phyloP scores from a whole-genome alignment of 345 rosid species.

The Melaleuca alternifolia region DNA sequence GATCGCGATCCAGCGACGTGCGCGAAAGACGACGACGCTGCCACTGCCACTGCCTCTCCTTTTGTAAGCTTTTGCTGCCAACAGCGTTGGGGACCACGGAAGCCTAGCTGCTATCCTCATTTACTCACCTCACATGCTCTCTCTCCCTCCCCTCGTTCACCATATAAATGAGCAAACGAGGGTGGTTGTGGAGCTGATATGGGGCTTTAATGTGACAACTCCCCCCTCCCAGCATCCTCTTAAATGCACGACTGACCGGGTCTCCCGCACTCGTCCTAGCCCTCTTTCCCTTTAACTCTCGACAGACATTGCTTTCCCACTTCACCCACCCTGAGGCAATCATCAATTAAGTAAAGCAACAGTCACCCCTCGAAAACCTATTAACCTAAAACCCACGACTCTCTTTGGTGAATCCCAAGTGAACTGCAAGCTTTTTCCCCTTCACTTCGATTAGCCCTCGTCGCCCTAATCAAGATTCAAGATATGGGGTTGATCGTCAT shows the following conservation, averaged over 20 bases:
- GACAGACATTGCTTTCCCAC: not conserved
- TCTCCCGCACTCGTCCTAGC: not conserved
- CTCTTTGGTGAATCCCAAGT: not conserved
- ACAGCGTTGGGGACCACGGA: not conserved
- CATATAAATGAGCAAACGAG: not conserved
- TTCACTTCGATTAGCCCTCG: not conserved
- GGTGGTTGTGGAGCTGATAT: not conserved
- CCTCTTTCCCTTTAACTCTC: not conserved
- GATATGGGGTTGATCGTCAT: not conserved
- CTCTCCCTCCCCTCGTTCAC: not conserved
- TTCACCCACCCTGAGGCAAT: not conserved
- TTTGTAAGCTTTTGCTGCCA: not conserved
- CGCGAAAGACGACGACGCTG: not conserved
- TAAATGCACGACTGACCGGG: not conserved
- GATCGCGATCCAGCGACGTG: not conserved
- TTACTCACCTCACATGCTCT: not conserved
- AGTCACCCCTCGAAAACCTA: not conserved
- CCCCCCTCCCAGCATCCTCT: not conserved
- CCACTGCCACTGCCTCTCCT: not conserved
- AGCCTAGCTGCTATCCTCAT: not conserved
- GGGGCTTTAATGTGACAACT: not conserved
- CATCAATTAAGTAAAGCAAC: not conserved
- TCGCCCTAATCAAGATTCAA: too few relatives aligned
- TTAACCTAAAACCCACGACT: not conserved
- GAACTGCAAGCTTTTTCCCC: not conserved